phyloP scores from a whole-genome alignment of 805 yeast species.

The Diddensiella santjacobensis region DNA sequence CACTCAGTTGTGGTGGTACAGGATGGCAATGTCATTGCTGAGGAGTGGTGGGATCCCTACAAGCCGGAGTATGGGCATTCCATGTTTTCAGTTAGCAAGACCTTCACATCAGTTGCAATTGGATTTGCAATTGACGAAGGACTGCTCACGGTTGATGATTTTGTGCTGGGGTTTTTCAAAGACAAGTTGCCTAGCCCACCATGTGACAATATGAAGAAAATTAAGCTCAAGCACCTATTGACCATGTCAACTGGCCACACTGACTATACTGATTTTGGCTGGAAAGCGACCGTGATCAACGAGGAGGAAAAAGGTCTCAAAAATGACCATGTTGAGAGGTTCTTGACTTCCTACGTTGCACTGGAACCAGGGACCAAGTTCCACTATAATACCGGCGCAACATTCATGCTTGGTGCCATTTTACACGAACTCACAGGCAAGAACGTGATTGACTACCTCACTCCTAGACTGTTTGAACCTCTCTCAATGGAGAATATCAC shows the following conservation, averaged over 20 bases:
- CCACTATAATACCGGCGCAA: slow-evolving; percentile 11
- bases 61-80: slow-evolving; percentile 10
- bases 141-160: slow-evolving; percentile 14
- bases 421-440: slow-evolving; percentile 11
- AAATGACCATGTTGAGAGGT: slow-evolving; percentile 9
- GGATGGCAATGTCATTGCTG: slow-evolving; percentile 10
- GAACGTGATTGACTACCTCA: slow-evolving; percentile 13
- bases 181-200: slow-evolving; percentile 10
- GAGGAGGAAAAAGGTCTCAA: background rate
- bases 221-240: slow-evolving; percentile 13
- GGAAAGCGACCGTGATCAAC: slow-evolving; percentile 3
- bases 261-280: slow-evolving; percentile 2
- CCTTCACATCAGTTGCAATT: slow-evolving; percentile 15
- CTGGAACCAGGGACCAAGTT: slow-evolving; percentile 15
- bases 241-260: slow-evolving; percentile 19
- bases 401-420: slow-evolving; percentile 19
- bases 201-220: slow-evolving; percentile 12
- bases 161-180: slow-evolving; percentile 4
- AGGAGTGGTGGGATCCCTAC: slow-evolving; percentile 29
- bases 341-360: slow-evolving; percentile 16
- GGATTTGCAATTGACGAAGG: slow-evolving; percentile 19
- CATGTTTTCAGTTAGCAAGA: slow-evolving; percentile 15
- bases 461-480: slow-evolving; percentile 18
- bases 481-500: slow-evolving; percentile 11
- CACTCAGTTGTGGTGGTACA: slow-evolving; percentile 9